A percentile compares a stretch with the other conserved stretches of the same genome.
Evolutionary conservation across 768 basidiomycete species (phyloP).

Genomic region (Sporobolomyces pararoseus): DNA sequence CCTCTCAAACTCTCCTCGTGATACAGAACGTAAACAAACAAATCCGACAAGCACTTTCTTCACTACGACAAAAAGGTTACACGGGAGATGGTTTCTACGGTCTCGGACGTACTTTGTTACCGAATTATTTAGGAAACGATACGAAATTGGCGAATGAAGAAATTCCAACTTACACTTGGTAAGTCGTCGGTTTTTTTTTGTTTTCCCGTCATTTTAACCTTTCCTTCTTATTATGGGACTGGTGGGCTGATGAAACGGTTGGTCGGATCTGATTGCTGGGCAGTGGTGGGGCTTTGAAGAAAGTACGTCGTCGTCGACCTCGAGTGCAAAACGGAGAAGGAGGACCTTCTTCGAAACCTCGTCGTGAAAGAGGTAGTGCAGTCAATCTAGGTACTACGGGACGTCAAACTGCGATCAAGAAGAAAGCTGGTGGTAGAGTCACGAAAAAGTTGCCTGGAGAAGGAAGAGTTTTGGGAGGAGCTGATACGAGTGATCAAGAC

Average conservation of each 20-base stretch:
- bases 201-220: background rate
- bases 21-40: conserved; percentile 22
- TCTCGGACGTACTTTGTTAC: background rate
- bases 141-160: background rate
- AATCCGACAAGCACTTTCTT: conserved; percentile 2
- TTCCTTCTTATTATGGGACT: background rate
- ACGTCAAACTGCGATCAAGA: conserved; percentile 28
- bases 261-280: background rate
- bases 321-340: background rate
- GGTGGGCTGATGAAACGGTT: background rate
- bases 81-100: conserved; percentile 39
- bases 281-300: conserved; percentile 17
- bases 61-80: conserved; percentile 16
- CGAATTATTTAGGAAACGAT: background rate
- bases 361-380: conserved; percentile 9
- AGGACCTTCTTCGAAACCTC: background rate
- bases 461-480: conserved; percentile 12
- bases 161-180: conserved; percentile 14
- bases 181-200: background rate
- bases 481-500: background rate
- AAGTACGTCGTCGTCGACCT: background rate
- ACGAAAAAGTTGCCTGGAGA: conserved; percentile 21
- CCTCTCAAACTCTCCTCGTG: too few species aligned
- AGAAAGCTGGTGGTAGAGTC: conserved; percentile 35
- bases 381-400: conserved; percentile 31